Evolutionary conservation across 441 rosid species (phyloP), one percentile per base, ranked within the genome.

Genomic region (Populus hybrid): DNA sequence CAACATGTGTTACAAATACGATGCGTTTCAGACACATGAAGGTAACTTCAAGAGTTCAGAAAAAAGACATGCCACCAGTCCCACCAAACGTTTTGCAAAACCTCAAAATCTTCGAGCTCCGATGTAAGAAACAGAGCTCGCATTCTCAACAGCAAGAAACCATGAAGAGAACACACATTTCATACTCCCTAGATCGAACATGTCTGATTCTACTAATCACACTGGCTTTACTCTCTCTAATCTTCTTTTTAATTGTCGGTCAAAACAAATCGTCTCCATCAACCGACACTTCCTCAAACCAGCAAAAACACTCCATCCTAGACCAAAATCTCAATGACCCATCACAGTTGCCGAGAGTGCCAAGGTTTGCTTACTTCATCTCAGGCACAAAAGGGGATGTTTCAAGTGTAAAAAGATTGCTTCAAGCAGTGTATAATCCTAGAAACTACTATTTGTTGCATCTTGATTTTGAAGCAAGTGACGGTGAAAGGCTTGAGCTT

Each of bases 401-500:
- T 80, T 71, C 81, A 31, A 86, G 86, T n/a, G 80, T 92, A 79
- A 89, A 84, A 82, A 84, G 94, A 24, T 80, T 95, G 26, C 86
- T 95, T 28, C 86, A 86, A 69, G 97, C 96, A 24, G 87, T 84
- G 72, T 89, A 93, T 76, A 94, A 95, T 80, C 96, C 94, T 26
- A 83, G 93, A 78, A 95, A 92, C 78, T 84, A 88, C 89, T 91
- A 93, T 69, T 74, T 95, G 70, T 81, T 93, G 59, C 97, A 95
- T 79, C 89, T 95, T 40, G 97, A 93, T 88, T 86, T 88, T 5
- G 96, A 93, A 77, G 94, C 98, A 20, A 82, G 90, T 18, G 96
- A 92, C 45, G 78, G 81, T 23, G 96, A 95, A 77, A 83, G 98
- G 78, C 35, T 90, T 10, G 98, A 92, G 79, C 84, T 95, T 28